Evolutionary conservation across 495 filamentous ascomycete genomes (phyloP).

Genomic region (Trypethelium eluteriae): DNA sequence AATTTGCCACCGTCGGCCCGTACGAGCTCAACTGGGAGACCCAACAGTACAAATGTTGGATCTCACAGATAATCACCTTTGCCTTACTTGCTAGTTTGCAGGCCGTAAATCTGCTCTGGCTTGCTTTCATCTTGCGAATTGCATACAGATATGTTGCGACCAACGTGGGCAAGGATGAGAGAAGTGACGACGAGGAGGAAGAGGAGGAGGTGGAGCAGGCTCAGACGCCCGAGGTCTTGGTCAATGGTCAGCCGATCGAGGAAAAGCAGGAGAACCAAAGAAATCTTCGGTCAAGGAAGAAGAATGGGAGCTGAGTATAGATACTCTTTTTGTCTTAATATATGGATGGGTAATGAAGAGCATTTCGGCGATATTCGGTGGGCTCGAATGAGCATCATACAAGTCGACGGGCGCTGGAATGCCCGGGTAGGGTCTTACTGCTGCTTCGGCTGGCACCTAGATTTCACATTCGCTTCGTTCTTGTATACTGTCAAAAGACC

Average conservation of each 20-base stretch:
- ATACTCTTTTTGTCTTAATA: neutral
- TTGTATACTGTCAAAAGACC: neutral
- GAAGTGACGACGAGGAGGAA: slow-evolving; percentile 36
- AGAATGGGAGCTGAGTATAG: neutral
- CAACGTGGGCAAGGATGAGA: slow-evolving; percentile 29
- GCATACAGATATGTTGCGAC: slow-evolving; percentile 26
- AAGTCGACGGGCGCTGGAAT: neutral
- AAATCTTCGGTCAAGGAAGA: slow-evolving; percentile 1
- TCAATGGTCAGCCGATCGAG: slow-evolving; percentile 18
- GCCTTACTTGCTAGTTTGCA: slow-evolving; percentile 33
- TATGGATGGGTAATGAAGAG: neutral
- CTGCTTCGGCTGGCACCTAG: neutral
- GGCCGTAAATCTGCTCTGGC: slow-evolving; percentile 38
- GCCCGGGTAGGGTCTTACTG: neutral
- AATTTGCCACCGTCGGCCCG: slow-evolving; percentile 82
- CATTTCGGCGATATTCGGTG: neutral
- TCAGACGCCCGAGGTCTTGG: slow-evolving; percentile 13
- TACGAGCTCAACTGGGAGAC: slow-evolving; percentile 42
- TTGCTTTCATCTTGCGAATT: slow-evolving; percentile 33
- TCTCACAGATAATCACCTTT: slow-evolving; percentile 35
- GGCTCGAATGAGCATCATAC: neutral
- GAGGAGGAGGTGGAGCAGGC: slow-evolving; percentile 24
- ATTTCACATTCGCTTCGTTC: slow-evolving; percentile 7
- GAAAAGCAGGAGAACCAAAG: slow-evolving; percentile 10
- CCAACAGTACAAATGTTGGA: slow-evolving; percentile 40